Evolutionary conservation across 148 eudicot genomes (phyloP), one percentile per base, ranked within the genome.

Genomic region (Camellia lanceoleosa): DNA sequence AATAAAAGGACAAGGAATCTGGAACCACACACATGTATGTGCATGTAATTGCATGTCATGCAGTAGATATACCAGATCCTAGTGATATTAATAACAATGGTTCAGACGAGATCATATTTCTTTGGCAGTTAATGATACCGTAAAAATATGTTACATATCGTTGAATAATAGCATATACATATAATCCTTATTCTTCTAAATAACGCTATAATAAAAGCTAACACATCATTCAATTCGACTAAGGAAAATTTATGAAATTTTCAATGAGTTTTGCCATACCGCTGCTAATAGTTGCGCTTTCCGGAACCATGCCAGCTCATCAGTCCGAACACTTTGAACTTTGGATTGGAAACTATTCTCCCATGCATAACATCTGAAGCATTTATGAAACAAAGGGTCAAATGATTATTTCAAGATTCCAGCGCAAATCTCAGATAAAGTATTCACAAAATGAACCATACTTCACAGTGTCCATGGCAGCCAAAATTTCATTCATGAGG

Each of bases 401-500:
- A 23, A 41, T 64, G 67, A 42, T 58, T 60, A 71, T 44, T 78
- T 49, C 74, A 65, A 77, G 51, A 11, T 63, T 47, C 55, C 81
- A 78, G 70, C 11, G 44, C 18, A 70, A 78, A 15, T 49, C 46
- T 14, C 44, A 51, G 1, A 78, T 20, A 79, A 73, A 23, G 16
- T 16, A 56, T 56, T 62, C 13, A 58, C n/a, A 42, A 69, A 49
- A 80, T 78, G 62, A 73, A 80, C 12, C 87, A 82, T 93, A 95
- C 99, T 95, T 95, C 77, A 95, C 97, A 54, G 92, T 90, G 84
- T 95, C 98, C 98, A 95, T 95, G 75, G 97, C 96, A 66, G 96
- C 97, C 87, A 95, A 89, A 65, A 95, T 86, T 85, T 95, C 98
- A 90, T 92, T 95, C 97, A 95, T 93, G 68, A 95, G 94, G 64